Conservation (phyloP, 2,329 filamentous ascomycete genomes). For the Aspergillus alliaceus region DNA sequence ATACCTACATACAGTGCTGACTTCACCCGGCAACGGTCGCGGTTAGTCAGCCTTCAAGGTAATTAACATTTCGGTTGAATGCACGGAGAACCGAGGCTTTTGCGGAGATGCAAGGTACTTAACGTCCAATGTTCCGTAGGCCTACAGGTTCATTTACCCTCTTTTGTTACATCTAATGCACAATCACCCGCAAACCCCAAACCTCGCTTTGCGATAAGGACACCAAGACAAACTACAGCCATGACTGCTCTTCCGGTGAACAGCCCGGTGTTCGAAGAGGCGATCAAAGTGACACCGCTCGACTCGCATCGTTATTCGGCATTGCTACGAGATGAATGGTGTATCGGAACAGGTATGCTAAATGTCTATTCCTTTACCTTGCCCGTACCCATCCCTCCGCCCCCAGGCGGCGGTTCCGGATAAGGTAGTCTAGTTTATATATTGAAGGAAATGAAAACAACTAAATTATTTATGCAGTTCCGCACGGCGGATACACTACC, state of each 20-base stretch:
- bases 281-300: conserved; percentile 37
- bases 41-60: background rate
- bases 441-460: background rate
- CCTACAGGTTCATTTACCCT: background rate
- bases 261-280: conserved; percentile 37
- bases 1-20: too few species aligned
- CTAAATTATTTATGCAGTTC: conserved; percentile 52
- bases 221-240: background rate
- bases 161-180: background rate
- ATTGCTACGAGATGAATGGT: conserved; percentile 60
- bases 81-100: background rate
- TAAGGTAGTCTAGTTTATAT: too few species aligned
- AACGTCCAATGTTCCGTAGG: background rate
- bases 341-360: conserved; percentile 62
- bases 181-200: background rate
- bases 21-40: too few species aligned
- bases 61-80: background rate
- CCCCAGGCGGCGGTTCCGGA: too few species aligned
- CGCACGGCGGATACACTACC: conserved; percentile 70
- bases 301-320: conserved; percentile 59
- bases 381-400: too few species aligned
- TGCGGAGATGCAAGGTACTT: background rate
- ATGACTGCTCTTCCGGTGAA: conserved; percentile 14
- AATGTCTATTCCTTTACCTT: background rate
- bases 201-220: background rate